Evolutionary conservation across 805 yeast genomes (phyloP), one percentile per base, ranked within the genome.

Genomic region (Brettanomyces sp.): DNA sequence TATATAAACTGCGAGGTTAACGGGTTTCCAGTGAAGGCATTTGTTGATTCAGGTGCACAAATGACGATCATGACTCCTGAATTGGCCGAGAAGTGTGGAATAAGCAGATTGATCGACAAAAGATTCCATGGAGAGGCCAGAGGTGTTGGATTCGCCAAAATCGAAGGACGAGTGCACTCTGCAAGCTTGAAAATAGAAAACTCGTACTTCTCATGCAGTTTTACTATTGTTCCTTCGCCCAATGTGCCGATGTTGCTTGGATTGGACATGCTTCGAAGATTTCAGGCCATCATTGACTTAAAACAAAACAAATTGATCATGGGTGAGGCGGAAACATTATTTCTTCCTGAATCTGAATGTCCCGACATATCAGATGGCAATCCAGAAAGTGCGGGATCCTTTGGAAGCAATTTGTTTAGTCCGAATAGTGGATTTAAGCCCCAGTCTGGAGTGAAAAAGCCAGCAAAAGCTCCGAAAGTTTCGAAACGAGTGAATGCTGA

Each of bases 11-110:
- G 88, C 37, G 82, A 78, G 52, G 82, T 91, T 35, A 90, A 93
- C 56, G 91, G 93, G 1, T 70, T 73, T 41, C 80, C 82, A 22
- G 83, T 89, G 3, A 86, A 86, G 60, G 98, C 98, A 0, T 88
- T 93, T 68, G 95, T 93, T 4, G 99, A 93, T 61, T 80, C 97
- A 0, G 99, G 99, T 2, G 98, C 99, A 0, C 96, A 89, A 62
- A 70, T 79, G 28, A 89, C 99, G 0, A 82, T 93, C 37, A 78
- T 93, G 57, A 80, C 89, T 32, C 85, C 95, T 1, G 67, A 70
- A 38, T 69, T 90, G 51, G 96, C 95, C 0, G 85, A 83, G 50
- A 67, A 70, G 42, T 77, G 90, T 48, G 85, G 85, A 2, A 66
- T 93, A 24, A 65, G 79, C 24, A 78, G 83, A 52, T 66, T 89